Percentiles rank a stretch among this genome's conserved stretches.
Conservation (phyloP, 2,329 filamentous ascomycete species). For the Apiospora malaysiana region DNA sequence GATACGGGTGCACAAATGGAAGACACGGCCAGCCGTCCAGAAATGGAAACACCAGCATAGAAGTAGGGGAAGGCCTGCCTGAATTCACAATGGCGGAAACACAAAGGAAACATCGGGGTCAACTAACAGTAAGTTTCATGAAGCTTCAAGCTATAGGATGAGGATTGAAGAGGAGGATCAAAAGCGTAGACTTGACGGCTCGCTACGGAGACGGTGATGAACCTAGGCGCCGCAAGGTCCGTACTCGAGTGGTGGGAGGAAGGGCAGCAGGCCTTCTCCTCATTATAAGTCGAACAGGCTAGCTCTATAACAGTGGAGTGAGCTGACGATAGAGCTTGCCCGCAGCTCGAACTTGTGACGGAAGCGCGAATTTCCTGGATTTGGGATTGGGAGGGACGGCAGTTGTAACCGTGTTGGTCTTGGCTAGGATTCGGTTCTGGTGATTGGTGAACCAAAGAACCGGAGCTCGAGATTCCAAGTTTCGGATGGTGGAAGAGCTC, state of each 20-base stretch:
- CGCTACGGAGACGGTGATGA: conserved; percentile 9
- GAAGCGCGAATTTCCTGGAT: not conserved
- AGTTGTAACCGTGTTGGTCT: not conserved
- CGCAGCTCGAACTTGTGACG: not conserved
- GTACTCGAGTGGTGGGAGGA: conserved; percentile 5
- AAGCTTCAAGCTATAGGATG: conserved; percentile 15
- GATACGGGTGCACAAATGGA: not conserved
- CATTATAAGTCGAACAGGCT: conserved; percentile 13
- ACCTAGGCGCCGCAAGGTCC: not conserved
- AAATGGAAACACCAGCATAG: not conserved
- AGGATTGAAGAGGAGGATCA: not conserved
- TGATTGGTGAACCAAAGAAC: conserved; percentile 3
- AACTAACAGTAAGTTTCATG: conserved; percentile 1
- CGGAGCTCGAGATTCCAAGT: conserved; percentile 16
- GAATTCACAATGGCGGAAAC: not conserved
- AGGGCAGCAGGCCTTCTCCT: not conserved
- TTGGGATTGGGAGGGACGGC: not conserved
- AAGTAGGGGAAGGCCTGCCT: not conserved
- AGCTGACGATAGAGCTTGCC: conserved; percentile 7
- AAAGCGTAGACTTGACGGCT: not conserved
- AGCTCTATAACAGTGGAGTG: not conserved
- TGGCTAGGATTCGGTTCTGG: not conserved
- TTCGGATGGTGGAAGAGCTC: conserved; percentile 13
- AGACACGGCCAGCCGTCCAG: not conserved
- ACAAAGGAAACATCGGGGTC: not conserved